A percentile compares a stretch with the other conserved stretches of the same genome.
phyloP scores from a whole-genome alignment of 768 basidiomycete species.

The Terana coerulea region DNA sequence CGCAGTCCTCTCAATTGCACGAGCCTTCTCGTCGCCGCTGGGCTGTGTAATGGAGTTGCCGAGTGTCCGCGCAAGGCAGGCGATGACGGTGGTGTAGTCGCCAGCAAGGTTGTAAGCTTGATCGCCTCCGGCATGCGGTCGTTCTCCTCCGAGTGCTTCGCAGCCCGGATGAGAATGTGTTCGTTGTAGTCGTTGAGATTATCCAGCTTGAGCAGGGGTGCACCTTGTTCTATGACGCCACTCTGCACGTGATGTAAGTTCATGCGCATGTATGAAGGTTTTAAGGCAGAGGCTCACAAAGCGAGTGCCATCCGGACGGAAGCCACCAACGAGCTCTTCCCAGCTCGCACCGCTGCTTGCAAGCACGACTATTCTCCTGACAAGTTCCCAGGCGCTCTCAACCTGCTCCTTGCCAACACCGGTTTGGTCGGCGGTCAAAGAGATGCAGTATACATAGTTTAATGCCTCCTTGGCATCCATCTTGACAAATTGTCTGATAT shows the following conservation, averaged over 20 bases:
- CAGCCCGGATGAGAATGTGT: slow-evolving; percentile 80
- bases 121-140: slow-evolving; percentile 87
- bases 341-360: slow-evolving; percentile 79
- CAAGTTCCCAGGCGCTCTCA: slow-evolving; percentile 76
- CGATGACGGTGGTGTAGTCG: slow-evolving; percentile 83
- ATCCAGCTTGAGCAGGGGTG: slow-evolving; percentile 68
- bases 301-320: slow-evolving; percentile 83
- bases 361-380: slow-evolving; percentile 71
- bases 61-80: slow-evolving; percentile 82
- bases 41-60: slow-evolving; percentile 78
- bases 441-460: slow-evolving; percentile 90
- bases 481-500: slow-evolving; percentile 88
- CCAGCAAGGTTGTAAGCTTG: slow-evolving; percentile 95
- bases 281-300: slow-evolving; percentile 52
- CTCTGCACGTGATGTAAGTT: slow-evolving; percentile 41
- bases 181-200: slow-evolving; percentile 69
- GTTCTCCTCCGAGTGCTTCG: slow-evolving; percentile 77
- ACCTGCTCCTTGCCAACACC: slow-evolving; percentile 82
- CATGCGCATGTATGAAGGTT: neutral
- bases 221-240: slow-evolving; percentile 84
- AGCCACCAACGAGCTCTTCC: slow-evolving; percentile 94
- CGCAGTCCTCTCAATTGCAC: slow-evolving; percentile 68
- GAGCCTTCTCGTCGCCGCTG: slow-evolving; percentile 53
- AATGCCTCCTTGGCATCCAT: slow-evolving; percentile 92
- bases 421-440: slow-evolving; percentile 70